phyloP scores from a whole-genome alignment of 208 protist genomes.

The Crithidia expoeki region DNA sequence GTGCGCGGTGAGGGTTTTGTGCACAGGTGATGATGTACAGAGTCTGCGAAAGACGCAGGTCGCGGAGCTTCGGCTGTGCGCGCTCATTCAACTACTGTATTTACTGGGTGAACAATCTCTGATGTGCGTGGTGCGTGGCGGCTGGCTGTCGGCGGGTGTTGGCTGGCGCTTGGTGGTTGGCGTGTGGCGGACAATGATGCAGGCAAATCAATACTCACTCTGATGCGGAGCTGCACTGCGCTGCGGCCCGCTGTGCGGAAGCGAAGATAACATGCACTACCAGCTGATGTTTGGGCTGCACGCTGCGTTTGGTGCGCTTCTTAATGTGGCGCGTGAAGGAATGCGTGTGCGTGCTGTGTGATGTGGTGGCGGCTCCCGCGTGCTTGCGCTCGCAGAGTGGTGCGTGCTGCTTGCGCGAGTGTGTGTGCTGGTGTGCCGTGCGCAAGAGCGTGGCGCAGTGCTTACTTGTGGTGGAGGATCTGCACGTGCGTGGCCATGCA shows the following conservation, averaged over 20 bases:
- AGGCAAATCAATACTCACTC: constrained; percentile 59
- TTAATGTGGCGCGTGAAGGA: constrained; percentile 29
- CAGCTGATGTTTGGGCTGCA: constrained; percentile 34
- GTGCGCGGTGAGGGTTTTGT: neutral
- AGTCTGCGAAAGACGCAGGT: constrained; percentile 26
- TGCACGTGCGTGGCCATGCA: no score
- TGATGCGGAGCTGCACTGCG: constrained; percentile 27
- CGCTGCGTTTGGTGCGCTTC: neutral
- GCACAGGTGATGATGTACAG: constrained; percentile 35
- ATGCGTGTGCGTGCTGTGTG: no score
- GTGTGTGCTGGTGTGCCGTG: neutral
- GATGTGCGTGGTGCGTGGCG: constrained; percentile 9
- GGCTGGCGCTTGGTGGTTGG: neutral
- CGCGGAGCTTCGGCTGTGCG: constrained; percentile 21
- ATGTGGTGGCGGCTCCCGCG: no score
- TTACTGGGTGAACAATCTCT: constrained; percentile 45
- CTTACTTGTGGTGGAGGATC: no score
- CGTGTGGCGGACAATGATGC: constrained; percentile 32
- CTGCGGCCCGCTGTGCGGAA: constrained; percentile 38
- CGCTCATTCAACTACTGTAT: constrained; percentile 26
- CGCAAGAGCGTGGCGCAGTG: no score
- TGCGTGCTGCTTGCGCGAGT: constrained; percentile 3
- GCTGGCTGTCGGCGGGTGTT: neutral
- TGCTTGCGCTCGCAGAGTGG: no score
- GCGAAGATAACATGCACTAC: constrained; percentile 66